These are phyloP conservation scores for Verbena officinalis DNA, from an alignment of 257 asterid species.

Conservation along the genomic window DNA sequence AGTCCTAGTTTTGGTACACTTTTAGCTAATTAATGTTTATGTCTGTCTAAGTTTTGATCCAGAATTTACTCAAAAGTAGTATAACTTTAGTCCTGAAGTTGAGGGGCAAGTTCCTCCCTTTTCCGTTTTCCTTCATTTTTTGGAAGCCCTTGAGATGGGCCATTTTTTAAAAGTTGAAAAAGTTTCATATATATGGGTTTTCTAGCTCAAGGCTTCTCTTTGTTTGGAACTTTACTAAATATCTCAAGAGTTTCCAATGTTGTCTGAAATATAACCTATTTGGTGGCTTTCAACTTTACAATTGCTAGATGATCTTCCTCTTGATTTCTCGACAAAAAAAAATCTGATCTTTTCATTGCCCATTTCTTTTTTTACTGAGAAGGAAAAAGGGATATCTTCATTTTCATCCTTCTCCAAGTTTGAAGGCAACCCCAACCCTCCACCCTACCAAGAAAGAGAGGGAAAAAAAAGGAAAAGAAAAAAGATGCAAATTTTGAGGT, in stretches of 20 bases:
- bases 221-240: conserved; percentile 1
- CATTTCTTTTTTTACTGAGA: conserved; percentile 3
- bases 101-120: conserved; percentile 2
- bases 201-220: conserved; percentile 20
- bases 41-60: conserved; percentile 4
- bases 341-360: conserved; percentile 4
- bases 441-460: no score
- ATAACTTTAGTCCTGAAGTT: background rate
- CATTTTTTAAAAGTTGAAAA: conserved; percentile 26
- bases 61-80: background rate
- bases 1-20: conserved; percentile 2
- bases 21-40: conserved; percentile 2
- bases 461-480: background rate
- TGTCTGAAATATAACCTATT: conserved; percentile 10
- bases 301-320: background rate
- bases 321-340: background rate
- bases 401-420: conserved; percentile 1
- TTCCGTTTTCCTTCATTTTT: conserved; percentile 14
- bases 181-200: conserved; percentile 11
- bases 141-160: conserved; percentile 26
- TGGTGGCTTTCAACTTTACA: background rate
- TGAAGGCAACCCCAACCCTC: conserved; percentile 21
- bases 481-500: conserved; percentile 36
- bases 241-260: conserved; percentile 10
- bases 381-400: background rate